A percentile compares a stretch with the other conserved stretches of the same genome.
phyloP scores from a whole-genome alignment of 768 basidiomycete species.

The Termitomyces sp. region DNA sequence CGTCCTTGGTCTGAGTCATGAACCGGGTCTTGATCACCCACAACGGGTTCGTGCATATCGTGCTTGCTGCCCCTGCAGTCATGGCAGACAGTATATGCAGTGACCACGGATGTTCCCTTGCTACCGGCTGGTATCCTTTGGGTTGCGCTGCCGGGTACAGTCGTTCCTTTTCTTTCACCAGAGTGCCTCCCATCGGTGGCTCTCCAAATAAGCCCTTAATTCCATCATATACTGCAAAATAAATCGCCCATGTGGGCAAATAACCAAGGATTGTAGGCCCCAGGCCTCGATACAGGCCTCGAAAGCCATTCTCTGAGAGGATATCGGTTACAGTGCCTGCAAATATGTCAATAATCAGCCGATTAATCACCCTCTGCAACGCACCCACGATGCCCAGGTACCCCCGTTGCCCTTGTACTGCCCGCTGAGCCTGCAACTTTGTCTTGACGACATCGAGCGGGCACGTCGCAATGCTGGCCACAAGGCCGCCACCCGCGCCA shows the following conservation, averaged over 20 bases:
- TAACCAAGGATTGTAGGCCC: slow-evolving; percentile 96
- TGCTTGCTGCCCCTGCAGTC: slow-evolving; percentile 90
- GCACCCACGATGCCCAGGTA: slow-evolving; percentile 76
- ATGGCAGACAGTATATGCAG: slow-evolving; percentile 93
- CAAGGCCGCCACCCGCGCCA: slow-evolving; percentile 92
- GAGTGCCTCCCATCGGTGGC: slow-evolving; percentile 38
- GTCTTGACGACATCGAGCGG: slow-evolving; percentile 98
- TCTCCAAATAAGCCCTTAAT: slow-evolving; percentile 84
- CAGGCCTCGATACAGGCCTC: slow-evolving; percentile 93
- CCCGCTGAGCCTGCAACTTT: slow-evolving; percentile 89
- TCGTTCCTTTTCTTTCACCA: slow-evolving; percentile 28
- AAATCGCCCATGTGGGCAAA: slow-evolving; percentile 98
- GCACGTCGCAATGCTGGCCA: slow-evolving; percentile 90
- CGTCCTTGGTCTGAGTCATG: slow-evolving; percentile 87
- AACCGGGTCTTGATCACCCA: slow-evolving; percentile 99
- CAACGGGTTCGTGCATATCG: slow-evolving; percentile 89
- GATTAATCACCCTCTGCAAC: slow-evolving; percentile 19
- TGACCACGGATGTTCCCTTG: slow-evolving; percentile 79
- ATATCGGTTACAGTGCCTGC: slow-evolving; percentile 36
- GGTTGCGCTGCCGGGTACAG: slow-evolving; percentile 80
- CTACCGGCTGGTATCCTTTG: slow-evolving; percentile 79
- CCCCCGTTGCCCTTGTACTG: slow-evolving; percentile 57
- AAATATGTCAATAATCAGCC: slow-evolving; percentile 7
- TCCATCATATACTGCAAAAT: slow-evolving; percentile 95
- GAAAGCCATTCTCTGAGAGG: slow-evolving; percentile 64